Base-by-base conservation (phyloP, 192 early-diverging fungal genomes). In the Coemansia sp. region DNA sequence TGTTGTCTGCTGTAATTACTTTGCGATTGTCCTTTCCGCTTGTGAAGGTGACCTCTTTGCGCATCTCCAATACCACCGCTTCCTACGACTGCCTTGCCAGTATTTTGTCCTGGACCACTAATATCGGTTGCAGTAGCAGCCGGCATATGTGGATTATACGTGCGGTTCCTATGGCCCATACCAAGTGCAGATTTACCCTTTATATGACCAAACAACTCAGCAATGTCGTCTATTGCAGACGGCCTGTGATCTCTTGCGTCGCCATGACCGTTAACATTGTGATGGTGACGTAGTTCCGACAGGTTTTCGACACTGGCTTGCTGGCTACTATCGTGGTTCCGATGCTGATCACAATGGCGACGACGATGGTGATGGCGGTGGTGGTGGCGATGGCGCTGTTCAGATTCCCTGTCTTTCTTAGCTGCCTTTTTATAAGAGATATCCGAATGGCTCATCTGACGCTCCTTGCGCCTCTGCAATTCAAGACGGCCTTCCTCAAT, bases 141-240 rank as follows among this genome's bases (percentile, higher is more conserved):
- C 22, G 66, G 47, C 13, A 55, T 10, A 13, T 59, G 65, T 15
- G 57, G 43, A 21, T 52, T 42, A 39, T 41, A 60, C 7, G 40
- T 40, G 47, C 12, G 66, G 19, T 59, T 61, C 4, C n/a, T 40
- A n/a, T 49, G 22, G 19, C 19, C 40, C 16, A 40, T 60, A 13
- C 66, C 15, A 37, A 59, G 12, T 12, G 9, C 39, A 15, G 39
- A 41, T 22, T 59, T 59, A 13, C 58, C 18, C 41, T n/a, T 54
- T 16, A 59, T 63, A 37, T 57, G 45, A 18, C 69, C 69, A 37
- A 78, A 77, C 60, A 78, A 57, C 10, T 39, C 41, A 45, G 18
- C 41, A 10, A 83, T 56, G 15, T 83, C 60, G 69, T 83, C 80
- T 39, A 83, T 57, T n/a, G 65, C 63, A 11, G 51, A 45, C 3